Conservation (phyloP, 2,329 filamentous ascomycete genomes). For the Orbilia oligospora region DNA sequence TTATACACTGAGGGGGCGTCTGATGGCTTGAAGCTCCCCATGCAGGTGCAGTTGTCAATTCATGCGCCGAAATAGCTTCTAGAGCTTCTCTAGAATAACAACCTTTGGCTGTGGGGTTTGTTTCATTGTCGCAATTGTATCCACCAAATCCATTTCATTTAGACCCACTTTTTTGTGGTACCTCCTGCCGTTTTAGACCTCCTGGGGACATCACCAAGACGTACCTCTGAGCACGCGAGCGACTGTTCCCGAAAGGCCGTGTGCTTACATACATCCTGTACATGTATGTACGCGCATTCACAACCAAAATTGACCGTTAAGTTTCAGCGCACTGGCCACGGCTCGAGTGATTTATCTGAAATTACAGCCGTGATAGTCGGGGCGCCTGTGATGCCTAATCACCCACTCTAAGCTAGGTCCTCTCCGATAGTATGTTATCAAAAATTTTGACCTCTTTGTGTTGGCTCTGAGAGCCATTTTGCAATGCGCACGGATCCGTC, state of each 20-base stretch:
- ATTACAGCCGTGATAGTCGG: slow-evolving; percentile 26
- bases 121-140: slow-evolving; percentile 60
- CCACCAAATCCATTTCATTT: slow-evolving; percentile 50
- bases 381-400: slow-evolving; percentile 22
- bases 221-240: slow-evolving; percentile 28
- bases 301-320: slow-evolving; percentile 36
- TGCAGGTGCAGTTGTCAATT: slow-evolving; percentile 46
- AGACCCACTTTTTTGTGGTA: slow-evolving; percentile 22
- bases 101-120: slow-evolving; percentile 43
- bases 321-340: slow-evolving; percentile 49
- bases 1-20: slow-evolving; percentile 31
- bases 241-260: slow-evolving; percentile 18
- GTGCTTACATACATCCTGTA: slow-evolving; percentile 13
- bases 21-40: slow-evolving; percentile 53
- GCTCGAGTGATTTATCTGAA: slow-evolving; percentile 32
- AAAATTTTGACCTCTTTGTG: slow-evolving; percentile 34
- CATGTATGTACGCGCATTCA: slow-evolving; percentile 24
- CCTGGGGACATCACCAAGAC: slow-evolving; percentile 17
- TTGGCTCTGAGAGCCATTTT: slow-evolving; percentile 19
- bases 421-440: slow-evolving; percentile 13
- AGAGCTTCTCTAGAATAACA: slow-evolving; percentile 44
- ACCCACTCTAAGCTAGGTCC: not conserved
- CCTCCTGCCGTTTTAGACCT: slow-evolving; percentile 50
- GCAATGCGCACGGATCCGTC: slow-evolving; percentile 48
- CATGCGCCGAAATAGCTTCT: slow-evolving; percentile 53